Evolutionary conservation across 2,329 filamentous ascomycete genomes (phyloP).

Genomic region (Exophiala alcalophila): DNA sequence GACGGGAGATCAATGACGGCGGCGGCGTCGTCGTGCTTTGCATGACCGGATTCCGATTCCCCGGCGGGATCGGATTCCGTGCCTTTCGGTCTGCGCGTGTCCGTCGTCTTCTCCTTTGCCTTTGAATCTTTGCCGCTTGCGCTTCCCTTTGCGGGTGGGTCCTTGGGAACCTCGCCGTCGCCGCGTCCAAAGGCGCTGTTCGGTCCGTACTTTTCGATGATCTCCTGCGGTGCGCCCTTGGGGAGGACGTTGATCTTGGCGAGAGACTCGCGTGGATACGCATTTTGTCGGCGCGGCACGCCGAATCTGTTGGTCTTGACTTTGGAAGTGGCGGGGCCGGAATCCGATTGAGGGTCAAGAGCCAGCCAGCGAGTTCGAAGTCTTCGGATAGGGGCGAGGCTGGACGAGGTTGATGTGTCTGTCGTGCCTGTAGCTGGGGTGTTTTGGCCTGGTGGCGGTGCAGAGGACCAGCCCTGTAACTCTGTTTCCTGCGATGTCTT

Average conservation of each 20-base stretch:
- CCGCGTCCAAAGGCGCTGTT: conserved; percentile 22
- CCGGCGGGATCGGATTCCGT: neutral
- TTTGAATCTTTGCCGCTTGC: conserved; percentile 1
- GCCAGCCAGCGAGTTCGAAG: conserved; percentile 71
- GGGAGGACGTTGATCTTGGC: conserved; percentile 29
- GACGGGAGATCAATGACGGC: no score
- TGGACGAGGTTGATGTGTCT: conserved; percentile 8
- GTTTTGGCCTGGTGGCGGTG: conserved; percentile 12
- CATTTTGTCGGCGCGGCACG: conserved; percentile 12
- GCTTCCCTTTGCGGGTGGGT: conserved; percentile 8
- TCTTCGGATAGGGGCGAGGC: conserved; percentile 33
- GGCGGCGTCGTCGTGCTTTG: neutral
- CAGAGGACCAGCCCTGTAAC: conserved; percentile 16
- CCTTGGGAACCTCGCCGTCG: conserved; percentile 24
- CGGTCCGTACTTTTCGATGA: conserved; percentile 26
- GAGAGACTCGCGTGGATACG: conserved; percentile 21
- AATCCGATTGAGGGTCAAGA: conserved; percentile 40
- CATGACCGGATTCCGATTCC: neutral
- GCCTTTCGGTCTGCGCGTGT: conserved; percentile 31
- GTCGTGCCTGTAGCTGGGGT: conserved; percentile 9
- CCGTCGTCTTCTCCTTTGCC: conserved; percentile 11
- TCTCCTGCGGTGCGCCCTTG: conserved; percentile 25
- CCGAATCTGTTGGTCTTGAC: conserved; percentile 22
- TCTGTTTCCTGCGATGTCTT: neutral
- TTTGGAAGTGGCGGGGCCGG: conserved; percentile 13